Evolutionary conservation across 176 grass and related monocot species (phyloP).

Genomic region (Aechmea fasciata): DNA sequence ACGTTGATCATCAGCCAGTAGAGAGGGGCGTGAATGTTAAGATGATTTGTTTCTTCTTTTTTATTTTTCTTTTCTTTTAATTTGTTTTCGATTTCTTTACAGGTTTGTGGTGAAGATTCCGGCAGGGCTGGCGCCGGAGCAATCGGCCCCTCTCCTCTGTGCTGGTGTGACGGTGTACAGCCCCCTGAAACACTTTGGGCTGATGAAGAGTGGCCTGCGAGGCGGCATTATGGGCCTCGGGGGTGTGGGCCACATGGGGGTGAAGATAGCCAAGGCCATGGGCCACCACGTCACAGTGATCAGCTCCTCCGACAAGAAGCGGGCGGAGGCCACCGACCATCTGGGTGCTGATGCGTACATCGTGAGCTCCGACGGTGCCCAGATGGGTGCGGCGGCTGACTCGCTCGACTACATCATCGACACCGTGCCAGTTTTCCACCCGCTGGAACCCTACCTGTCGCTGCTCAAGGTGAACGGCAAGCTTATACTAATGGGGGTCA

Average conservation of each 20-base stretch:
- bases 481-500: slow-evolving; percentile 68
- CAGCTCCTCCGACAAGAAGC: slow-evolving; percentile 83
- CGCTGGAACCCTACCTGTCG: slow-evolving; percentile 71
- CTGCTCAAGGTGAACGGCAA: slow-evolving; percentile 80
- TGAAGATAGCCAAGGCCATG: slow-evolving; percentile 85
- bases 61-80: background rate
- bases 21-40: too few species aligned
- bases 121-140: slow-evolving; percentile 48
- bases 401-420: slow-evolving; percentile 94
- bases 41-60: too few species aligned
- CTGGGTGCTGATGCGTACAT: slow-evolving; percentile 88
- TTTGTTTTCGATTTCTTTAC: background rate
- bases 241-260: slow-evolving; percentile 97
- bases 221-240: slow-evolving; percentile 72
- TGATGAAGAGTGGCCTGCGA: slow-evolving; percentile 43
- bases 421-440: slow-evolving; percentile 76
- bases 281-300: slow-evolving; percentile 93
- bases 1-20: too few species aligned
- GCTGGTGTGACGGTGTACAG: slow-evolving; percentile 94
- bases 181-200: slow-evolving; percentile 79
- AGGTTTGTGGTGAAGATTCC: slow-evolving; percentile 93
- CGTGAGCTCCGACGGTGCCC: slow-evolving; percentile 50
- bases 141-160: slow-evolving; percentile 83
- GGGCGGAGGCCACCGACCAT: slow-evolving; percentile 63
- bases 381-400: slow-evolving; percentile 45